Base-by-base conservation (phyloP, 371 early-diverging fungal species). In the Capniomyces stellatus region DNA sequence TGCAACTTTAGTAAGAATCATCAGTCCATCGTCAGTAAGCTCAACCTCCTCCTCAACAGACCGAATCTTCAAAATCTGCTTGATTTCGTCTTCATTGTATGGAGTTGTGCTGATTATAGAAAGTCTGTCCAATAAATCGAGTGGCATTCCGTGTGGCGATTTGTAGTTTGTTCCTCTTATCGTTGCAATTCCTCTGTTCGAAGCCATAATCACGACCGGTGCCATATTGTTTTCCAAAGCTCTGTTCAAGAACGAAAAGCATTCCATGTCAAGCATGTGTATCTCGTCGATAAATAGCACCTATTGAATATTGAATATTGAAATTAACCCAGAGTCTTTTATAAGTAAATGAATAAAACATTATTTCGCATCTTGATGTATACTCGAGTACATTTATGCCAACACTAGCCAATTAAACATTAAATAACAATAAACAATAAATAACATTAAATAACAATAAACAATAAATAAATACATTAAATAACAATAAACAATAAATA, bases 261-360 rank as follows among this genome's bases (percentile, higher is more conserved):
- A 95, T 69, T 98, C 98, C 57, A 95, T 90, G 60, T 98, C 98
- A 27, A 98, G 86, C 87, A 98, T 90, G 68, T 99, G 96, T 28
- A 94, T 93, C 71, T 98, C 98, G 62, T 98, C 96, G 59, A 99
- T 92, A 71, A 98, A 96, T 29, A 98, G 75, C 8, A 94, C 82
- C 77, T 77, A 64, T n/a, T n/a, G n/a, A n/a, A n/a, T n/a, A n/a
- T n/a, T n/a, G 4, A 55, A 43, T 13, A 52, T n/a, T n/a, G n/a
- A n/a, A n/a, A n/a, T n/a, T n/a, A n/a, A n/a, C n/a, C n/a, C n/a
- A n/a, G n/a, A n/a, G n/a, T n/a, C n/a, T n/a, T n/a, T n/a, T n/a
- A n/a, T n/a, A n/a, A n/a, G n/a, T n/a, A n/a, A n/a, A n/a, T n/a
- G n/a, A n/a, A n/a, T n/a, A n/a, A n/a, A n/a, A n/a, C n/a, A n/a